Base-by-base conservation (phyloP, 225 moss, liverwort and hornwort genomes). In the Climacium dendroides region DNA sequence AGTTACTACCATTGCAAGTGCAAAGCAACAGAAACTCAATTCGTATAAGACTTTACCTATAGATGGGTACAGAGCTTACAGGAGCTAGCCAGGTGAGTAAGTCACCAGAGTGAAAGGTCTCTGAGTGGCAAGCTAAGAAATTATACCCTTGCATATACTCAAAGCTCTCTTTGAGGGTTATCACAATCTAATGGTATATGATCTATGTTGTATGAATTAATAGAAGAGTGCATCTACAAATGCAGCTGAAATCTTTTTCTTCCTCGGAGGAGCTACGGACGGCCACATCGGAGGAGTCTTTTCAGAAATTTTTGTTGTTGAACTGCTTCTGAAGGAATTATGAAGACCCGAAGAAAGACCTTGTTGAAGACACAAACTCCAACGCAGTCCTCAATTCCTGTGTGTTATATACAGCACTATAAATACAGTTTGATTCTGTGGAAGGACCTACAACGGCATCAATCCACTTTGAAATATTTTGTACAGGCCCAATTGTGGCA, bases 141-240 rank as follows among this genome's bases (percentile, higher is more conserved):
- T 24, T 30, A 79, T 55, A 47, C 74, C 47, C 59, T 89, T 77
- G 39, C 52, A 45, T 37, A 19, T 50, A 60, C 52, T 86, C 77
- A 77, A 77, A 66, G n/a, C 54, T 77, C 28, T 19, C 82, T 86
- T 74, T 60, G 62, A 85, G 65, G 16, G 77, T 82, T 86, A 82
- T 77, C 82, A 61, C 41, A 50, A 60, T 74, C 60, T 67, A 58
- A 47, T 85, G 14, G 52, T 74, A 74, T 52, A 74, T 74, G 65
- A 35, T 19, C 65, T 53, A 66, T 83, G 45, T 8, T 70, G 58
- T 80, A 80, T 45, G 80, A 74, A 29, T 19, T 58, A 55, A 62
- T 43, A 74, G 62, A 80, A 89, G 80, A 85, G 85, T 85, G 89
- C 89, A 89, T 80, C 80, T 85, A 85, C 89, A 89, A 85, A 85